Conservation (phyloP, 2,329 filamentous ascomycete genomes). For the Fonsecaea pedrosoi region DNA sequence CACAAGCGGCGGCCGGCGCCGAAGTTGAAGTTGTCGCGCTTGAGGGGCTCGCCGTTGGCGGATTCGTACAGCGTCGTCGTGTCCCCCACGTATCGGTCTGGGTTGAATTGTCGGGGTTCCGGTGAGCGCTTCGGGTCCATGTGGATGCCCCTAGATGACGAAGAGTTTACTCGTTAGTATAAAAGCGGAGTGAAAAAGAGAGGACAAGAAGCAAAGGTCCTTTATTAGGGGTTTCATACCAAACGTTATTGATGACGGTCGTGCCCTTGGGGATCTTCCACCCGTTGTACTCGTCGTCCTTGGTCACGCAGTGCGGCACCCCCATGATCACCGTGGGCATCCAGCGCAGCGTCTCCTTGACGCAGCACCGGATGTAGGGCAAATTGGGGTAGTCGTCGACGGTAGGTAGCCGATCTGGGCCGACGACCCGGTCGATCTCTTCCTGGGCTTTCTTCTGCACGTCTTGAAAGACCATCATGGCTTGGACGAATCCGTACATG, state of each 20-base stretch:
- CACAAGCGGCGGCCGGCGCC: constrained; percentile 45
- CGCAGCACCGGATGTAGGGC: constrained; percentile 60
- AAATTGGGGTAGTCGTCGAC: constrained; percentile 58
- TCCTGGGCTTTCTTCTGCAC: constrained; percentile 55
- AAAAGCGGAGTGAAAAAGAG: no score
- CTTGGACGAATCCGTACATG: constrained; percentile 54
- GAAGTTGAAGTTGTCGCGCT: constrained; percentile 43
- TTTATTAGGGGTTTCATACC: no score
- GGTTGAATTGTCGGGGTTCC: constrained; percentile 44
- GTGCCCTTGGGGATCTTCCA: constrained; percentile 38
- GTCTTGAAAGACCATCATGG: constrained; percentile 59
- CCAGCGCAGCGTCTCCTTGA: constrained; percentile 65
- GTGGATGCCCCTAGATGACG: constrained; percentile 28
- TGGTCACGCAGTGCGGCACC: constrained; percentile 35
- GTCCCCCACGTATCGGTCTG: constrained; percentile 43
- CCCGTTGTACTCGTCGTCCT: constrained; percentile 37
- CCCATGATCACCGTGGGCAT: constrained; percentile 48
- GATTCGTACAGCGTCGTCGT: constrained; percentile 44
- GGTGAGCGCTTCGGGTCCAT: constrained; percentile 40
- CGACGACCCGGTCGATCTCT: constrained; percentile 60
- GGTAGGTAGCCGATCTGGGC: constrained; percentile 54
- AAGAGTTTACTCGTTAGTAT: no score
- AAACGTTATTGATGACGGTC: constrained; percentile 37
- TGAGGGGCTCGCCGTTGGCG: constrained; percentile 42
- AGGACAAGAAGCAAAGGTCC: no score